Evolutionary conservation across 495 filamentous ascomycete species (phyloP).

Genomic region (Podospora pseudopauciseta): DNA sequence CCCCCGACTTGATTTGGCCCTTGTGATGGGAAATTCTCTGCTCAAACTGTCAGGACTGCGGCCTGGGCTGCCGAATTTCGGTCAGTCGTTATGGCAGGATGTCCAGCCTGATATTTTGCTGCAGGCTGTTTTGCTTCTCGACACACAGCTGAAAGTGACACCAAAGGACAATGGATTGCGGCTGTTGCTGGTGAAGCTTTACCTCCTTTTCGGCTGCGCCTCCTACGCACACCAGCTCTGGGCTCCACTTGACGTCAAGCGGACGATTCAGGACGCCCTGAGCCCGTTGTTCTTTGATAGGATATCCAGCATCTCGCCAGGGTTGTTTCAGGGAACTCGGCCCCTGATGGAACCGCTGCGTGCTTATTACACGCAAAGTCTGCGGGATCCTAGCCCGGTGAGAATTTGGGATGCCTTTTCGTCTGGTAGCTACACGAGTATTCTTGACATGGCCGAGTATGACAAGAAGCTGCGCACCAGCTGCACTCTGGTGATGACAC

Average conservation of each 20-base stretch:
- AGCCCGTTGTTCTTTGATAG: conserved; percentile 48
- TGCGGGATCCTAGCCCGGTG: conserved; percentile 37
- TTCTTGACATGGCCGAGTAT: conserved; percentile 38
- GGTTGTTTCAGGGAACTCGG: conserved; percentile 34
- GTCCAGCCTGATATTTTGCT: conserved; percentile 36
- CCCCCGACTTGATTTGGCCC: conserved; percentile 42
- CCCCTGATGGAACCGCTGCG: conserved; percentile 35
- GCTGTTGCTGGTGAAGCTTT: conserved; percentile 46
- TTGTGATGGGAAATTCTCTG: conserved; percentile 44
- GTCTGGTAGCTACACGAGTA: conserved; percentile 44
- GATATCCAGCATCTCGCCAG: conserved; percentile 49
- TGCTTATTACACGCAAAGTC: conserved; percentile 34
- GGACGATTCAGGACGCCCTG: conserved; percentile 48
- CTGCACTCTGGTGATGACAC: conserved; percentile 41
- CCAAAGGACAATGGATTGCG: conserved; percentile 38
- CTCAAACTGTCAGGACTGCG: conserved; percentile 42
- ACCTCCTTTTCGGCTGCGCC: conserved; percentile 43
- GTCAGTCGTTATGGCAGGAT: conserved; percentile 29
- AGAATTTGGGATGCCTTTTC: conserved; percentile 44
- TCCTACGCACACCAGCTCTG: conserved; percentile 43
- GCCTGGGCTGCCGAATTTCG: conserved; percentile 12
- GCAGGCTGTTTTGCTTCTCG: conserved; percentile 46
- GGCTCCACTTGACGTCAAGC: conserved; percentile 45
- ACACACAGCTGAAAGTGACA: conserved; percentile 37
- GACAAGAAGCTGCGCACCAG: conserved; percentile 38